A percentile compares a stretch with the other conserved stretches of the same genome.
phyloP scores from a whole-genome alignment of 129 eudicot species.

The Deinandra increscens region DNA sequence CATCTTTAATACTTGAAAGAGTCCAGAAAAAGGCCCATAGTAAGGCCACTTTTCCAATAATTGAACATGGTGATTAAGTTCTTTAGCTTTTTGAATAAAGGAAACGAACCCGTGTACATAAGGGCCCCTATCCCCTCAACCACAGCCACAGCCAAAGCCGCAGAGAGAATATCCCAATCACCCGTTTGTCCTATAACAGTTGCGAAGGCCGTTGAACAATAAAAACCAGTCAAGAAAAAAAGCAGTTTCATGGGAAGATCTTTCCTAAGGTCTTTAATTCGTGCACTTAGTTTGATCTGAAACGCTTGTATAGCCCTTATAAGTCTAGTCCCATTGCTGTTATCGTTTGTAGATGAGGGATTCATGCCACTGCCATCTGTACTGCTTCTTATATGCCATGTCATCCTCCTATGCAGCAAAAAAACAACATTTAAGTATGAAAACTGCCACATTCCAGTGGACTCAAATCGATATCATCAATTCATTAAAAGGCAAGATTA shows the following conservation, averaged over 20 bases:
- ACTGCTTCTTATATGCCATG: constrained; percentile 54
- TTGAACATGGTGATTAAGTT: constrained; percentile 58
- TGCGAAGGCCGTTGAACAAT: constrained; percentile 84
- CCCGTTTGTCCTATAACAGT: constrained; percentile 95
- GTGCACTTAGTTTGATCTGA: constrained; percentile 41
- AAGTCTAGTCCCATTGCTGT: constrained; percentile 57
- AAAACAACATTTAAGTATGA: background rate
- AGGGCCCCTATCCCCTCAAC: constrained; percentile 92
- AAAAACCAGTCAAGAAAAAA: constrained; percentile 73
- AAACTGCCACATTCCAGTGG: background rate
- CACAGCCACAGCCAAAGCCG: constrained; percentile 72
- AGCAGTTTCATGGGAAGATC: constrained; percentile 6
- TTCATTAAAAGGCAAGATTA: no score
- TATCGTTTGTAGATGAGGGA: constrained; percentile 43
- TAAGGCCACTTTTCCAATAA: constrained; percentile 85
- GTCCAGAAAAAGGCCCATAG: constrained; percentile 84
- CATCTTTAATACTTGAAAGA: constrained; percentile 64
- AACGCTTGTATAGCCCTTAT: constrained; percentile 47
- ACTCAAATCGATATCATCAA: no score
- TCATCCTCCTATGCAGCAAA: constrained; percentile 41
- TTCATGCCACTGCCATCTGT: constrained; percentile 46
- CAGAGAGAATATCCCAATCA: constrained; percentile 92
- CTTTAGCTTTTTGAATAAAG: constrained; percentile 40
- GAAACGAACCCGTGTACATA: constrained; percentile 59
- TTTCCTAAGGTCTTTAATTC: constrained; percentile 50